Evolutionary conservation across 768 basidiomycete genomes (phyloP), one percentile per base, ranked within the genome.

Genomic region (Fibroporia radiculosa): DNA sequence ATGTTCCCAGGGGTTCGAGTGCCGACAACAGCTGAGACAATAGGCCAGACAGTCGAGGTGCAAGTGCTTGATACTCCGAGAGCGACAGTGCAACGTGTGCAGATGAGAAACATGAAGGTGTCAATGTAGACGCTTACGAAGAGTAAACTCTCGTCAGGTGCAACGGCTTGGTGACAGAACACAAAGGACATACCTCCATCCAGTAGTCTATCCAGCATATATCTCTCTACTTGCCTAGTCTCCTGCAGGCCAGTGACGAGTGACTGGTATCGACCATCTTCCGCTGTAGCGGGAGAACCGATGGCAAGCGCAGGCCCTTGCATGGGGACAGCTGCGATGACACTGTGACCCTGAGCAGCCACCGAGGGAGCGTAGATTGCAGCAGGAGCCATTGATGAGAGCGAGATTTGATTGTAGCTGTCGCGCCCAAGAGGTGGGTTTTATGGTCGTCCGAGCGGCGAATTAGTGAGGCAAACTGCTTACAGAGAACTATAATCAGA

Each of bases 201-300:
- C 13, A 90, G 66, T 49, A 93, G 66, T 48, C 91, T 72, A 61
- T 93, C 90, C 23, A 92, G 65, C 68, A 93, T 78, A 58, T 90
- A 81, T 56, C 75, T 82, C 55, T 93, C 88, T 24, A 89, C 80
- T 26, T 66, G 56, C 49, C 72, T 63, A 14, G 68, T 70, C 46
- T 62, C 62, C 61, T 78, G 75, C 47, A 90, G 65, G 51, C 71
- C 68, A 6, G 77, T 71, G 41, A 89, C 71, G 49, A 88, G 65
- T 1, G 73, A 62, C 61, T 91, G 87, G 59, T 90, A 91, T 59
- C 72, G 74, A 25, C 90, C 91, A 57, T 89, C 78, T 59, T 78
- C 74, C 3, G 89, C 90, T 0, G 88, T 85, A 3, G 73, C 67
- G 16, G 82, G 76, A 6, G 89, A 89, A 44, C 90, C 87, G 50